Evolutionary conservation across 371 early-diverging fungal genomes (phyloP).

Genomic region (Catenaria anguillulae): DNA sequence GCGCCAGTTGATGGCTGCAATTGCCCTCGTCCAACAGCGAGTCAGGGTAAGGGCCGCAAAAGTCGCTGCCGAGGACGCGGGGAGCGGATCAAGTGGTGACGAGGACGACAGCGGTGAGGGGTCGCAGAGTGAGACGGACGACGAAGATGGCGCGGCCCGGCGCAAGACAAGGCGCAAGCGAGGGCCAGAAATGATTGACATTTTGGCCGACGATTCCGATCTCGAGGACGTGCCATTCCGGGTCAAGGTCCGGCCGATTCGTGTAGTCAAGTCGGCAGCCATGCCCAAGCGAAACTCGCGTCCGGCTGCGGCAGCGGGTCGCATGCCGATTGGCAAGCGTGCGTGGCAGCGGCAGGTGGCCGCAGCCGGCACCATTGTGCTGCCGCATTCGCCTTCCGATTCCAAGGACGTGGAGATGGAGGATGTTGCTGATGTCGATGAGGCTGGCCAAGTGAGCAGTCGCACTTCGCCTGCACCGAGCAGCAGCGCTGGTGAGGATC

Average conservation of each 20-base stretch:
- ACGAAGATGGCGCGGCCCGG: not conserved
- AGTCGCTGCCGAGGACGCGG: too few species aligned
- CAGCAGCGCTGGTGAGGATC: too few species aligned
- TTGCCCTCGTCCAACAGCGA: not conserved
- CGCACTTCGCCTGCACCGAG: not conserved
- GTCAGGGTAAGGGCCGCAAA: not conserved
- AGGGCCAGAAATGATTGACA: not conserved
- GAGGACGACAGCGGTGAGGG: too few species aligned
- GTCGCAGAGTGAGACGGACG: not conserved
- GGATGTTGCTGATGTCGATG: too few species aligned
- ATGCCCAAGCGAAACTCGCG: not conserved
- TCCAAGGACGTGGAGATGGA: not conserved
- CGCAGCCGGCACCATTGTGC: too few species aligned
- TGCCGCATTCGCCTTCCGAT: not conserved
- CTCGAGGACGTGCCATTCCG: not conserved
- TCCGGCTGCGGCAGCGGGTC: too few species aligned
- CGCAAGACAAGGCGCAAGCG: not conserved
- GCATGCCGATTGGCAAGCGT: not conserved
- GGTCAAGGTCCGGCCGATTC: not conserved
- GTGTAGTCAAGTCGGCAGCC: not conserved
- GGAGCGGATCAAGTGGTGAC: not conserved
- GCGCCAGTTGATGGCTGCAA: not conserved
- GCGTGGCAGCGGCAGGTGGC: not conserved
- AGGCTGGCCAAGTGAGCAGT: too few species aligned
- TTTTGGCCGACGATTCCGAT: not conserved